Evolutionary conservation across 148 eudicot species (phyloP).

Genomic region (Agrostemma githago): DNA sequence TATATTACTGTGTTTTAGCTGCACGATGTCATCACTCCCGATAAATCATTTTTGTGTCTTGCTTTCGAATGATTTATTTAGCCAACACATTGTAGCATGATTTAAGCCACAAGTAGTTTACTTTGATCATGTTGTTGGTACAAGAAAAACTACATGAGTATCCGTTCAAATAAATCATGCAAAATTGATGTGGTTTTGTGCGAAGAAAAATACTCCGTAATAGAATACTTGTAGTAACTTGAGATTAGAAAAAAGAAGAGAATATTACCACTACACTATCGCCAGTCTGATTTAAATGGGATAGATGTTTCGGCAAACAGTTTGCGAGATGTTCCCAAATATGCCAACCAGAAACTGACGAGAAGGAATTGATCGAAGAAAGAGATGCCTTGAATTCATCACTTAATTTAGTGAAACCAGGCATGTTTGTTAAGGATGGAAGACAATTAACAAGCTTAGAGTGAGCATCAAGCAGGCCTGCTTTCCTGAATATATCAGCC

Average conservation of each 20-base stretch:
- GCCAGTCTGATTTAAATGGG: constrained; percentile 47
- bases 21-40: background rate
- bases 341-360: constrained; percentile 65
- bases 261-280: constrained; percentile 48
- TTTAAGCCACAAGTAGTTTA: background rate
- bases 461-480: constrained; percentile 60
- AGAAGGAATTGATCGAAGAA: constrained; percentile 37
- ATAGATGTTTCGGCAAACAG: constrained; percentile 59
- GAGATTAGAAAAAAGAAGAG: background rate
- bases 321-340: constrained; percentile 58
- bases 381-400: constrained; percentile 56
- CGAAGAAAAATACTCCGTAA: background rate
- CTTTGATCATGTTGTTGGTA: background rate
- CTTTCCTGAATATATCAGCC: constrained; percentile 54
- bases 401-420: constrained; percentile 51
- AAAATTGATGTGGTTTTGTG: background rate
- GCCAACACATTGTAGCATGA: background rate
- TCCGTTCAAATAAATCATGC: background rate
- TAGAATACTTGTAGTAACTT: background rate
- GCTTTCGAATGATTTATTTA: background rate
- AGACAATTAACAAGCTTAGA: constrained; percentile 54
- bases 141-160: background rate
- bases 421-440: constrained; percentile 66
- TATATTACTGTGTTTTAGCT: background rate
- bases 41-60: background rate